phyloP scores from a whole-genome alignment of 192 early-diverging fungal genomes.

The Podila verticillata region DNA sequence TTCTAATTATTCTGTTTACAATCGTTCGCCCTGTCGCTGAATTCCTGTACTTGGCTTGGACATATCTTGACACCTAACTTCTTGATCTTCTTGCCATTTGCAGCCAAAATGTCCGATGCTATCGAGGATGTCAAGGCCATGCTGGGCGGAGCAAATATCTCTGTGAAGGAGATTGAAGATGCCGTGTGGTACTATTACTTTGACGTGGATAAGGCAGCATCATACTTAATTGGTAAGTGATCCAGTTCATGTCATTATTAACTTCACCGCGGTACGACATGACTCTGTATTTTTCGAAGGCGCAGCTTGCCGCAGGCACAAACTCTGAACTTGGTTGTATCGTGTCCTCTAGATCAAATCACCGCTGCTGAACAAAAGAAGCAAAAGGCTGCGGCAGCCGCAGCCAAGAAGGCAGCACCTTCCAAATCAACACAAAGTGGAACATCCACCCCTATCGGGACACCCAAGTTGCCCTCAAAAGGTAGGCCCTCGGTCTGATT shows the following conservation, averaged over 20 bases:
- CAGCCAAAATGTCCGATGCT: conserved; percentile 62
- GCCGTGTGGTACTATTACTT: conserved; percentile 81
- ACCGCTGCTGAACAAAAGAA: conserved; percentile 18
- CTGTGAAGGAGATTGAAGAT: conserved; percentile 73
- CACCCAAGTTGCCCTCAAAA: conserved; percentile 18
- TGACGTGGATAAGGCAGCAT: conserved; percentile 71
- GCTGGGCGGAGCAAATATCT: conserved; percentile 66
- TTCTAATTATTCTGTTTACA: not conserved
- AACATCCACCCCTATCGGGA: conserved; percentile 29
- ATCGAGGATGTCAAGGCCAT: conserved; percentile 66
- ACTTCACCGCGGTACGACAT: not conserved
- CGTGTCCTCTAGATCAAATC: not conserved
- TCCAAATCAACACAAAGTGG: conserved; percentile 23
- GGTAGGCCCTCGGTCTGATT: conserved; percentile 7
- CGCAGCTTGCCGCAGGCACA: conserved; percentile 47
- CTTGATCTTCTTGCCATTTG: not conserved
- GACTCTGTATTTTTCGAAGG: too few species aligned
- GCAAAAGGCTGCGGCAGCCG: conserved; percentile 24
- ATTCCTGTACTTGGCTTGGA: not conserved
- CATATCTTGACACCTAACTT: not conserved
- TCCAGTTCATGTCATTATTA: not conserved
- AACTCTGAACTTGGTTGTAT: conserved; percentile 1
- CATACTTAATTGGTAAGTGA: conserved; percentile 74
- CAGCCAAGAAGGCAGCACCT: conserved; percentile 18
- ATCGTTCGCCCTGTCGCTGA: not conserved